Conservation (phyloP, 306 rosid species). For the Citrullus colocynthis region DNA sequence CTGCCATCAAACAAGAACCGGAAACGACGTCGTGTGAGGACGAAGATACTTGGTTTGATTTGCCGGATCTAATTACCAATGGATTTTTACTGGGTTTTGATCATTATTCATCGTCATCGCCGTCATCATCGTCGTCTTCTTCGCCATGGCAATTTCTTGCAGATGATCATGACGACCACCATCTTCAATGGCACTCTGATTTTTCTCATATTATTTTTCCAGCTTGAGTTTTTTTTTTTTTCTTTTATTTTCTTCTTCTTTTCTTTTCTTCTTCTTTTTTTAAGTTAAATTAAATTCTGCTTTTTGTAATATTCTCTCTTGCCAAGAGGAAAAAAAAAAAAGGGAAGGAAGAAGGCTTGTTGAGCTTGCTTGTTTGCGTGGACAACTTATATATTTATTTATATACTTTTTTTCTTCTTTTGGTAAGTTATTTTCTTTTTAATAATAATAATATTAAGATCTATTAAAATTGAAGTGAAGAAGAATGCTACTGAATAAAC, state of each 20-base stretch:
- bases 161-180: conserved; percentile 14
- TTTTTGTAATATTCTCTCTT: neutral
- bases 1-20: neutral
- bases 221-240: neutral
- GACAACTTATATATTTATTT: neutral
- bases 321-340: neutral
- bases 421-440: neutral
- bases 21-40: neutral
- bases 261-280: neutral
- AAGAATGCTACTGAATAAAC: no score
- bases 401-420: neutral
- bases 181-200: conserved; percentile 34
- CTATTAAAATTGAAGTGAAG: no score
- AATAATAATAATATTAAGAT: no score
- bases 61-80: conserved; percentile 11
- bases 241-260: neutral
- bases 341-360: neutral
- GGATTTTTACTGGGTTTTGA: conserved; percentile 16
- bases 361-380: neutral
- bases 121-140: neutral
- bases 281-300: neutral
- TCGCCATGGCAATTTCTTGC: conserved; percentile 50
- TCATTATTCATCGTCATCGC: no score
- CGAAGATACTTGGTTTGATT: conserved; percentile 7
- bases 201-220: neutral